phyloP scores from a whole-genome alignment of 345 rosid genomes.

The Mercurialis annua region DNA sequence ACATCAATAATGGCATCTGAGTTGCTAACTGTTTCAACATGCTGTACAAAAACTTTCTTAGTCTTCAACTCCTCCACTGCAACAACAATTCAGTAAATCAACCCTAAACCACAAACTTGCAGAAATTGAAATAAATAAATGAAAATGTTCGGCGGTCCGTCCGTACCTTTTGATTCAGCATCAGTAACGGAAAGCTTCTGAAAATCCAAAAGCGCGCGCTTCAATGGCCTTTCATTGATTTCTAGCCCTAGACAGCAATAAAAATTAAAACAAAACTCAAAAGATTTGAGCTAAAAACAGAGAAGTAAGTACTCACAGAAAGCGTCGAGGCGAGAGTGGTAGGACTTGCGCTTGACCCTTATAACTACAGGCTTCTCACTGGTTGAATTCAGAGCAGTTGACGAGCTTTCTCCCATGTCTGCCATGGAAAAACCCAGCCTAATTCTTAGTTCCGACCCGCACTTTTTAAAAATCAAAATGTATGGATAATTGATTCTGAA shows the following conservation, averaged over 20 bases:
- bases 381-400: background rate
- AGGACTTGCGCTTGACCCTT: slow-evolving; percentile 32
- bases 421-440: too few relatives aligned
- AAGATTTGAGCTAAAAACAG: background rate
- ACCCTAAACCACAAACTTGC: background rate
- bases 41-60: slow-evolving; percentile 53
- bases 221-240: slow-evolving; percentile 70
- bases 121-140: background rate
- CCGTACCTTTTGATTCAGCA: slow-evolving; percentile 43
- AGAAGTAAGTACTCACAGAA: slow-evolving; percentile 15
- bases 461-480: too few relatives aligned
- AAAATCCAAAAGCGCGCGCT: slow-evolving; percentile 54
- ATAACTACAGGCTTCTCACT: slow-evolving; percentile 21
- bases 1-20: slow-evolving; percentile 34
- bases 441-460: too few relatives aligned
- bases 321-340: slow-evolving; percentile 25
- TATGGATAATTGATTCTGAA: too few relatives aligned
- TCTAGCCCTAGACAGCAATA: slow-evolving; percentile 53
- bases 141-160: background rate
- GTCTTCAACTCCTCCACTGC: slow-evolving; percentile 46
- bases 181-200: slow-evolving; percentile 46
- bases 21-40: slow-evolving; percentile 59
- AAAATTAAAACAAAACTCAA: background rate
- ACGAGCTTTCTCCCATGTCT: slow-evolving; percentile 10
- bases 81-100: slow-evolving; percentile 19